Evolutionary conservation across 768 basidiomycete genomes (phyloP), one percentile per base, ranked within the genome.

Genomic region (Lactifluus pinguis): DNA sequence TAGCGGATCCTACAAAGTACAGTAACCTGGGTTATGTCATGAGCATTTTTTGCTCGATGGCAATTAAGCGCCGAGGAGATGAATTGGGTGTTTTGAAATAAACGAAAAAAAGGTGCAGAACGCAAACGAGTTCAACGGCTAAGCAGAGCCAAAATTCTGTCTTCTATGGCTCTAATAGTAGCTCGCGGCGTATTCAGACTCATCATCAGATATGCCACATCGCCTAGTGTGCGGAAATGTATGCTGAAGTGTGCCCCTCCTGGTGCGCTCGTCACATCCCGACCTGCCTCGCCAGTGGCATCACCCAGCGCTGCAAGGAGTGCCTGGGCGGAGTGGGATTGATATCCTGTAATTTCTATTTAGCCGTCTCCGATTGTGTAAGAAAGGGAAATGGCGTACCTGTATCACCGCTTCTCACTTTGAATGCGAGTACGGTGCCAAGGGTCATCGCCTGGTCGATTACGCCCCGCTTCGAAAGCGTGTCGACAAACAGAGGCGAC

Each of bases 171-270:
- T 59, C 83, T 80, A 41, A 87, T 76, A 15, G 80, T 78, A 17
- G 71, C 67, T 2, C 76, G 60, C 2, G 73, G 71, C 1, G 89
- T 93, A 69, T 92, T 93, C 44, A 95, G 76, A 72, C 89, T 92
- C 6, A 83, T 85, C 81, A 95, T 95, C 69, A 94, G 89, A 71
- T 95, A 95, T n/a, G 87, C 87, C 9, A 93, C 85, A 68, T 94
- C 84, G 0, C 95, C 95, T 41, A 98, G 74, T 0, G 95, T 94
- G 59, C 95, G 80, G 65, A 81, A 93, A 70, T 98, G 89, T 21
- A 98, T 80, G 41, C 81, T 79, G 72, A 86, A 86, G 5, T 82
- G 76, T 17, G 76, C 76, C 39, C 83, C 79, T 2, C 81, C 79
- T 9, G 81, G 81, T 0, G 79, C 77, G 0, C 76, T 62, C 4